Evolutionary conservation across 1,284 basidiomycete species (phyloP), one percentile per base, ranked within the genome.

Genomic region (Volvariella surrecta): DNA sequence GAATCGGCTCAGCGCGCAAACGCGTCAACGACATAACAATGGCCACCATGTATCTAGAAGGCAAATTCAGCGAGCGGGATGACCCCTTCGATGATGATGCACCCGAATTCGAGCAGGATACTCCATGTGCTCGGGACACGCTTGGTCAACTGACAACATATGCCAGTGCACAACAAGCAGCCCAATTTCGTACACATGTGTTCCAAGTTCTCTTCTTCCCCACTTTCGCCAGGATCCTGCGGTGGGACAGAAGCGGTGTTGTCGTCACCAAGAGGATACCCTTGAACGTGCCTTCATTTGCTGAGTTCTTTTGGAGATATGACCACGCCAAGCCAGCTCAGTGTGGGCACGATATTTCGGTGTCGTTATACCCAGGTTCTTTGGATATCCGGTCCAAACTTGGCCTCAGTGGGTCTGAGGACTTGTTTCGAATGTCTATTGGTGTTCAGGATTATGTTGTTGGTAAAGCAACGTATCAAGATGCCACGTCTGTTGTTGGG

Each of bases 171-270:
- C 45, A 48, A 24, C 38, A 35, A 13, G 46, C 44, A n/a, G 19
- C 20, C 22, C 21, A 47, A 21, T 47, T 40, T 17, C 18, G 39
- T 10, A 47, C 44, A 9, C 43, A 47, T 19, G 17, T 38, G 32
- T 47, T 47, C 24, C 45, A 43, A 1, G 37, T 38, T 8, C 46
- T 47, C 19, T 30, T 47, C 34, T 47, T 48, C 37, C 39, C 13
- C 16, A 46, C 8, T n/a, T n/a, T n/a, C n/a, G n/a, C n/a, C n/a
- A n/a, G n/a, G n/a, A n/a, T n/a, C n/a, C n/a, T n/a, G n/a, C n/a
- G n/a, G n/a, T n/a, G n/a, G n/a, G n/a, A n/a, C n/a, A n/a, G n/a
- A n/a, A n/a, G n/a, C n/a, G n/a, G 19, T 37, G 4, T 15, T 11
- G 35, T 37, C 35, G 35, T 37, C 18, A 37, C 35, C 35, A 3